These are phyloP conservation scores for Silene conica DNA, from an alignment of 148 eudicot genomes.

Conservation along the genomic window DNA sequence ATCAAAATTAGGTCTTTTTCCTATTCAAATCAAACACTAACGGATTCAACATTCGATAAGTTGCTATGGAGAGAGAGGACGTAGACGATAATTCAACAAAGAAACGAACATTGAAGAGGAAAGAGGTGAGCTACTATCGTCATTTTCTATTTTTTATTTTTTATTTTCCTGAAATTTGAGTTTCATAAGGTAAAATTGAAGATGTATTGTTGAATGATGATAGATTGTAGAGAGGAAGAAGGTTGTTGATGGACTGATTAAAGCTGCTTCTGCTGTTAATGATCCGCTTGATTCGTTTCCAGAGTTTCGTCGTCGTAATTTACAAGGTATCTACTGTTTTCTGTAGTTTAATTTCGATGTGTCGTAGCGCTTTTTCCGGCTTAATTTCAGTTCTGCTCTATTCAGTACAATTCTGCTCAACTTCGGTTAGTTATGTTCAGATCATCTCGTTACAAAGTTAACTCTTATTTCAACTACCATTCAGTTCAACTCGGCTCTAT, in stretches of 20 bases:
- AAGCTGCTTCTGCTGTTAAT: constrained; percentile 46
- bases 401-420: too few species aligned
- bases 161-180: neutral
- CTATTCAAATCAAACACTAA: neutral
- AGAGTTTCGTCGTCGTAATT: constrained; percentile 39
- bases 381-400: too few species aligned
- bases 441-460: too few species aligned
- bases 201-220: constrained; percentile 13
- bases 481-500: too few species aligned
- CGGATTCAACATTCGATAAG: neutral
- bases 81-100: constrained; percentile 10
- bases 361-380: too few species aligned
- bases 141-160: neutral
- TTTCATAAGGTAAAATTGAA: neutral
- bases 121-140: constrained; percentile 21
- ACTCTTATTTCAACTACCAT: too few species aligned
- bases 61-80: constrained; percentile 17
- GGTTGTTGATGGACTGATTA: constrained; percentile 38
- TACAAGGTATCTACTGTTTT: constrained; percentile 31
- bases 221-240: constrained; percentile 73
- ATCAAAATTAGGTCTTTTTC: neutral
- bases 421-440: too few species aligned
- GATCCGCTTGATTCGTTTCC: constrained; percentile 60
- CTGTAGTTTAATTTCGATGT: neutral
- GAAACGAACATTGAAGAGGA: constrained; percentile 20